Evolutionary conservation across 73 alveolate genomes (phyloP), one percentile per base, ranked within the genome.

Genomic region (Paramecium sexaurelia): DNA sequence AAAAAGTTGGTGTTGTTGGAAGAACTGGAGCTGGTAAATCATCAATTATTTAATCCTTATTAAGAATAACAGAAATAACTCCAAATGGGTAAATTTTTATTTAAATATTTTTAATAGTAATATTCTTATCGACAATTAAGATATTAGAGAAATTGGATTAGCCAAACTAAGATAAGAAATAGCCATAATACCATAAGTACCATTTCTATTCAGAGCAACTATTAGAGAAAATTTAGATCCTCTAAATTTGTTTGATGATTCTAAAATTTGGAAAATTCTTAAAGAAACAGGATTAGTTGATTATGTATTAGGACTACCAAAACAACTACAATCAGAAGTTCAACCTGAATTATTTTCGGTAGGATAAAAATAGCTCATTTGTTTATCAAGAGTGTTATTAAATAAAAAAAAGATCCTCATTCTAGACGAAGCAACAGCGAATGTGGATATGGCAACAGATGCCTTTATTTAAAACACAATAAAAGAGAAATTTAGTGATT

Each of bases 1-100:
- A 92, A 75, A 94, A 95, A 87, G 87, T 96, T 55, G 98, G 98
- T 24, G 93, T 96, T 27, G 98, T 96, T 8, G 98, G 98, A 24
- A 91, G 98, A 87, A 96, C 98, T 11, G 98, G 98, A 13, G 93
- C 96, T 85, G 98, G 98, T 6, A 95, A 95, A 75, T 69, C 98
- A 27, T 93, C 98, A 27, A 92, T 96, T 40, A 66, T 94, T n/a
- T 93, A 94, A 85, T 92, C 98, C 10, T 85, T 96, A 35, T 94
- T 96, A 22, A 92, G 99, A 93, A 92, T 96, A 11, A 92, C 95
- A 19, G 98, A 95, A 69, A 94, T 95, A 10, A 94, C 88, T 55
- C 85, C 71, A 33, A 95, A 20, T 43, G 98, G 47, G 43, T 61
- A 61, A 6, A 6, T 6, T 17, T 15, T n/a, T 40, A 17, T 5